Evolutionary conservation across 140 eudicot species (phyloP).

Genomic region (Stevia rebaudiana): DNA sequence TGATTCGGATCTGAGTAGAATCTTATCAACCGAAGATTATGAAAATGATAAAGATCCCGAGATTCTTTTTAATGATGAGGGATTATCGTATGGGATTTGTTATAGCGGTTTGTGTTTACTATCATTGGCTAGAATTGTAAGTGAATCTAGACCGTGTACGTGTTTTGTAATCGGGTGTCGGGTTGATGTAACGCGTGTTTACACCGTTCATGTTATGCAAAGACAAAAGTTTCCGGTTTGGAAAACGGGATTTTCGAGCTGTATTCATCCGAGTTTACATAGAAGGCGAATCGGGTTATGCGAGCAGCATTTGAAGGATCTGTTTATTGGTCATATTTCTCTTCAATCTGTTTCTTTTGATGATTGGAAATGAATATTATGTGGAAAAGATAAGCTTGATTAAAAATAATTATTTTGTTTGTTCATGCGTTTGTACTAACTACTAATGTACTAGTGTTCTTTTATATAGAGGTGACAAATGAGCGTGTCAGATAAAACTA

Average conservation of each 20-base stretch:
- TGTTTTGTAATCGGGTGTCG: slow-evolving; percentile 81
- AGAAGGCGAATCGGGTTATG: slow-evolving; percentile 77
- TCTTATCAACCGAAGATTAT: slow-evolving; percentile 49
- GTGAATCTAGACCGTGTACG: slow-evolving; percentile 61
- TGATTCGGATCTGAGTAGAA: slow-evolving; percentile 51
- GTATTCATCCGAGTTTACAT: slow-evolving; percentile 74
- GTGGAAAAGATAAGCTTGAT: background rate
- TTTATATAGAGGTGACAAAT: background rate
- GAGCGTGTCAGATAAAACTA: no score
- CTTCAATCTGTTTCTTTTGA: slow-evolving; percentile 81
- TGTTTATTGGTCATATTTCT: slow-evolving; percentile 67
- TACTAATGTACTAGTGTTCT: no score
- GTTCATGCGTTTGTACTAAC: background rate
- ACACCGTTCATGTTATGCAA: slow-evolving; percentile 78
- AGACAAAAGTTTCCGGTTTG: slow-evolving; percentile 77
- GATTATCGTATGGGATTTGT: slow-evolving; percentile 52
- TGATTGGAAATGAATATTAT: slow-evolving; percentile 44
- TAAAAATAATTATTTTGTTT: background rate
- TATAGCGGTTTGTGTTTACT: slow-evolving; percentile 64
- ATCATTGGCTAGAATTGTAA: slow-evolving; percentile 63
- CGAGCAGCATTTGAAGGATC: slow-evolving; percentile 65
- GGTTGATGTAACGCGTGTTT: slow-evolving; percentile 63
- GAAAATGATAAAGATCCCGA: slow-evolving; percentile 29
- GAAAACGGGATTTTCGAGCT: slow-evolving; percentile 70
- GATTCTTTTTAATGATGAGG: slow-evolving; percentile 43